Conservation (phyloP, 2,329 filamentous ascomycete genomes). For the Thermomyces lanuginosus region DNA sequence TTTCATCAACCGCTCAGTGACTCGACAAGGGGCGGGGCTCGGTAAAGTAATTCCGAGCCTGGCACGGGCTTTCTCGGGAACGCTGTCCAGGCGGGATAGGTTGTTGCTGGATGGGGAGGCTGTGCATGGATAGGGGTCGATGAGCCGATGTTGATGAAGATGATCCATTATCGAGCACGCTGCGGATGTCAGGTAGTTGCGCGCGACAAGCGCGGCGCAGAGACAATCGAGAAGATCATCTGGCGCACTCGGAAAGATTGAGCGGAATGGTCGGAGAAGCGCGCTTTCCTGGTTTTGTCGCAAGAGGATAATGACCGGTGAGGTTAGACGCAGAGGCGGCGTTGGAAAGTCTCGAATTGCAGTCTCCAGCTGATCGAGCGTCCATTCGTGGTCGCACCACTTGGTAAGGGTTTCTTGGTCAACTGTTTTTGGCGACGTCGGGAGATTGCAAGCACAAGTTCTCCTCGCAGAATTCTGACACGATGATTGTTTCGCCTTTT, state of each 20-base stretch:
- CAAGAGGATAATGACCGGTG: conserved; percentile 23
- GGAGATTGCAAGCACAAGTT: too few relatives aligned
- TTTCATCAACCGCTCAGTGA: conserved; percentile 16
- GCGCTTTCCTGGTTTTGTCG: conserved; percentile 22
- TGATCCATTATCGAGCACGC: conserved; percentile 7
- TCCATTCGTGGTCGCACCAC: conserved; percentile 25
- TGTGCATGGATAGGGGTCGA: too few relatives aligned
- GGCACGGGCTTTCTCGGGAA: conserved; percentile 19
- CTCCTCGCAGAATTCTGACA: too few relatives aligned
- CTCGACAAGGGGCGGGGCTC: conserved; percentile 11
- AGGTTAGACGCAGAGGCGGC: conserved; percentile 21
- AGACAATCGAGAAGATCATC: conserved; percentile 21
- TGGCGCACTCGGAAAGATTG: conserved; percentile 19
- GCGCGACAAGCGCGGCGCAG: conserved; percentile 22
- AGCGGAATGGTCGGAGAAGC: conserved; percentile 18
- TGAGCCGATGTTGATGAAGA: neutral
- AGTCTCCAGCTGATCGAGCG: conserved; percentile 22
- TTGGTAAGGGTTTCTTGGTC: conserved; percentile 17
- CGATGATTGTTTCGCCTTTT: too few relatives aligned
- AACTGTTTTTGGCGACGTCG: conserved; percentile 10
- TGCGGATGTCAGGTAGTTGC: conserved; percentile 21
- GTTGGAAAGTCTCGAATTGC: conserved; percentile 21
- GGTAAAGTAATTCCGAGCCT: conserved; percentile 18
- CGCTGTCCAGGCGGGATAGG: conserved; percentile 14
- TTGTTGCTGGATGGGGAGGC: conserved; percentile 4